Percentiles rank a stretch among this genome's conserved stretches.
Conservation (phyloP, 1,284 basidiomycete genomes). For the Calocybe gambosa region DNA sequence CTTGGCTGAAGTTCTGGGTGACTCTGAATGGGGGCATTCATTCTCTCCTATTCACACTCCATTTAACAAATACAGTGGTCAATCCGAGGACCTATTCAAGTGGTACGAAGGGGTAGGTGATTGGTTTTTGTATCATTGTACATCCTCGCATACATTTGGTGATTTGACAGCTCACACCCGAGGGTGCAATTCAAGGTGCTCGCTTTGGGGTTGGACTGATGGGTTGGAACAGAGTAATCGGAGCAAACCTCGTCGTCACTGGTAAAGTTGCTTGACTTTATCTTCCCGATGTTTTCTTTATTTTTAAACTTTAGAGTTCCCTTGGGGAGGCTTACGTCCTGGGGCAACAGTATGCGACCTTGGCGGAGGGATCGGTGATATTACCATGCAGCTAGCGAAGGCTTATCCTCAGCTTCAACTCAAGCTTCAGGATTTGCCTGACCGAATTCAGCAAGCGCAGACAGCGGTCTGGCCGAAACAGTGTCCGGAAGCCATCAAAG, state of each 20-base stretch:
- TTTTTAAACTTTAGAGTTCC: constrained; percentile 26
- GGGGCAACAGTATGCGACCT: constrained; percentile 41
- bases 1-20: constrained; percentile 16
- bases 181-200: constrained; percentile 12
- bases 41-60: constrained; percentile 14
- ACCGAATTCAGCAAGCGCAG: constrained; percentile 29
- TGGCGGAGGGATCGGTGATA: constrained; percentile 39
- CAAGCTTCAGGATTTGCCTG: constrained; percentile 40
- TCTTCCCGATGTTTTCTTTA: neutral
- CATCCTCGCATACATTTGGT: no score
- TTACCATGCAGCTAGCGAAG: constrained; percentile 35
- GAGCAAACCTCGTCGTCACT: constrained; percentile 2
- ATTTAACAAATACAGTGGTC: constrained; percentile 15
- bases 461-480: constrained; percentile 24
- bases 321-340: constrained; percentile 34
- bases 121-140: neutral
- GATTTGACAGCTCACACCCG: constrained; percentile 8
- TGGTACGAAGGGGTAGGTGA: constrained; percentile 14
- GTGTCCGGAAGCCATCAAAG: constrained; percentile 22
- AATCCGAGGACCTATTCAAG: constrained; percentile 16
- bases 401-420: constrained; percentile 35
- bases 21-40: constrained; percentile 15
- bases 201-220: constrained; percentile 20
- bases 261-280: neutral
- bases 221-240: constrained; percentile 11